Evolutionary conservation across 768 basidiomycete genomes (phyloP).

Genomic region (Tricholoma matsutake): DNA sequence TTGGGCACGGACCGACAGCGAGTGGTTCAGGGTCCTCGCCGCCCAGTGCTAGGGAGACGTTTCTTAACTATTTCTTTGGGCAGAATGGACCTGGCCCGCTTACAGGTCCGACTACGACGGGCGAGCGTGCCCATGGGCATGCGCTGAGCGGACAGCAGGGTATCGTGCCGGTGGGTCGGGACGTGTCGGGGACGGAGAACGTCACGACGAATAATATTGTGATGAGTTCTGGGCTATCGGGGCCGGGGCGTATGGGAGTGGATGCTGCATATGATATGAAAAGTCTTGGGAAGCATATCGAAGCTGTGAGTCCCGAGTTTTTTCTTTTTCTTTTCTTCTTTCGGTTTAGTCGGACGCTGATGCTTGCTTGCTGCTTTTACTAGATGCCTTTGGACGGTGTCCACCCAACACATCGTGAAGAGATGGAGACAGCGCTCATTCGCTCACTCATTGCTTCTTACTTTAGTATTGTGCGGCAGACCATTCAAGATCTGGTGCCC

Average conservation of each 20-base stretch:
- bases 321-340: not conserved
- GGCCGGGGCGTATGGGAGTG: conserved; percentile 47
- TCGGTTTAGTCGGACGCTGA: not conserved
- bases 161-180: conserved; percentile 57
- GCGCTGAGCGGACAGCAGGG: conserved; percentile 17
- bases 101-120: conserved; percentile 50
- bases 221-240: conserved; percentile 60
- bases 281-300: conserved; percentile 95
- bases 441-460: conserved; percentile 94
- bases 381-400: conserved; percentile 49
- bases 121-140: conserved; percentile 22
- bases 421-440: conserved; percentile 96
- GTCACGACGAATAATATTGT: conserved; percentile 10
- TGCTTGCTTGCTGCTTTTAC: conserved; percentile 9
- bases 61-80: conserved; percentile 98
- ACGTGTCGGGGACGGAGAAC: conserved; percentile 55
- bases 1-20: conserved; percentile 23
- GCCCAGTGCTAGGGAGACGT: conserved; percentile 75
- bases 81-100: conserved; percentile 80
- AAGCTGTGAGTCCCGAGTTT: conserved; percentile 70
- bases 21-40: conserved; percentile 40
- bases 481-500: conserved; percentile 94
- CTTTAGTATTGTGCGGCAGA: conserved; percentile 94
- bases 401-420: conserved; percentile 77
- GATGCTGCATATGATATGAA: conserved; percentile 95